Conservation (phyloP, 148 eudicot genomes). For the Silene latifolia region DNA sequence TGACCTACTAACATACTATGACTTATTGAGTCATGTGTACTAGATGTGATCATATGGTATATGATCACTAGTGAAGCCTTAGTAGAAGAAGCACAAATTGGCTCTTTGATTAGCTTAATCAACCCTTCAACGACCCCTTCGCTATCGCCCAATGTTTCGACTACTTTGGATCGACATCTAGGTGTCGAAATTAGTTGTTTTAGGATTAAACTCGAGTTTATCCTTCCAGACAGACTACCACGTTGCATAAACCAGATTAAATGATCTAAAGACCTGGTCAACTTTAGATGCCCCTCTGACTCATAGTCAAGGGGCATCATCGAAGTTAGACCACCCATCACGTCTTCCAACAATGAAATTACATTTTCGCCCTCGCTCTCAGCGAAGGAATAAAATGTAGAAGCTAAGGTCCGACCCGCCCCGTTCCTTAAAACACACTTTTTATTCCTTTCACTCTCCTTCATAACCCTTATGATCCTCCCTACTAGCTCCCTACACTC, state of each 20-base stretch:
- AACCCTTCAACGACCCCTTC: constrained; percentile 49
- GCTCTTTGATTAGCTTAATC: constrained; percentile 56
- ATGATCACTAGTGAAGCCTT: constrained; percentile 52
- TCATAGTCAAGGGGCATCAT: constrained; percentile 36
- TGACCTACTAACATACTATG: constrained; percentile 17
- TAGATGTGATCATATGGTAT: constrained; percentile 39
- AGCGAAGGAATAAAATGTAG: constrained; percentile 36
- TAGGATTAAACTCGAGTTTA: constrained; percentile 41
- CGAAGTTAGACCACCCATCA: constrained; percentile 33
- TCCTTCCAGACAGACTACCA: constrained; percentile 46
- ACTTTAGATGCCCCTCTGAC: constrained; percentile 29
- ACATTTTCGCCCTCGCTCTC: constrained; percentile 23
- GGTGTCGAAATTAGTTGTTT: constrained; percentile 33
- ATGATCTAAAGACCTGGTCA: constrained; percentile 31
- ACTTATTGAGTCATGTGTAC: background rate
- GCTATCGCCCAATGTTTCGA: constrained; percentile 26
- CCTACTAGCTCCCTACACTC: constrained; percentile 34
- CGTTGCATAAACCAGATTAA: constrained; percentile 41
- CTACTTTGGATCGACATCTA: constrained; percentile 7
- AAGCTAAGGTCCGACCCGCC: constrained; percentile 27
- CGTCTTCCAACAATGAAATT: constrained; percentile 35
- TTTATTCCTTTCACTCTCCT: constrained; percentile 62
- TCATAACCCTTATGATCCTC: constrained; percentile 33
- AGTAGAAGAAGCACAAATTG: constrained; percentile 54
- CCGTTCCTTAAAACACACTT: constrained; percentile 40